Percentiles rank a stretch among this genome's conserved stretches.
Conservation (phyloP, 805 yeast genomes). For the Spathaspora boniae region DNA sequence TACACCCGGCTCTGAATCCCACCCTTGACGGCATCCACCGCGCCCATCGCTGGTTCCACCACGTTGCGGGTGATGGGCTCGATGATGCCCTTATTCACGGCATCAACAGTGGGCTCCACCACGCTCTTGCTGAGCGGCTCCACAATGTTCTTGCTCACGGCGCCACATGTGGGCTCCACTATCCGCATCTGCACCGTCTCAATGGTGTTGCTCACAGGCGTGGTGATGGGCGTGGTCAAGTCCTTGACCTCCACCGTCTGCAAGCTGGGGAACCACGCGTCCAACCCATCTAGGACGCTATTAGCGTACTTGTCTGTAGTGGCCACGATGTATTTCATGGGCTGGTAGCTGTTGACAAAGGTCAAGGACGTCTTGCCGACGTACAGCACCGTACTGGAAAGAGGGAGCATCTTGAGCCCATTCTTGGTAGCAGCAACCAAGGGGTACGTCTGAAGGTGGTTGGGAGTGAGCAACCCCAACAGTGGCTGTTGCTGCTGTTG, state of each 20-base stretch:
- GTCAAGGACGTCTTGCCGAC: slow-evolving; percentile 26
- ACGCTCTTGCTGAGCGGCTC: too few relatives aligned
- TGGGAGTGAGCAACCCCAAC: slow-evolving; percentile 6
- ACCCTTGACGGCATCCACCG: slow-evolving; percentile 46
- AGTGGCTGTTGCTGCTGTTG: background rate
- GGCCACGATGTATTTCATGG: slow-evolving; percentile 43
- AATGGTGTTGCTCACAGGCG: slow-evolving; percentile 46
- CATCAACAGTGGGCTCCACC: too few relatives aligned
- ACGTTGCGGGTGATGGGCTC: slow-evolving; percentile 17
- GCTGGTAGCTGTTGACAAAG: slow-evolving; percentile 21
- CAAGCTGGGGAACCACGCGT: slow-evolving; percentile 54
- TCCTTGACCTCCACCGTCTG: slow-evolving; percentile 52
- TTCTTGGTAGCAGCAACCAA: slow-evolving; percentile 41
- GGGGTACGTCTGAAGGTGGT: slow-evolving; percentile 47
- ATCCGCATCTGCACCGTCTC: slow-evolving; percentile 12
- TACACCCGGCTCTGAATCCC: slow-evolving; percentile 44
- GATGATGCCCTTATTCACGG: slow-evolving; percentile 7
- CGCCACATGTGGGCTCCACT: slow-evolving; percentile 7
- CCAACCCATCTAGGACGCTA: slow-evolving; percentile 52
- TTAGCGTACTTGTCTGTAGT: slow-evolving; percentile 55
- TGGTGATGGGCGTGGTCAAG: slow-evolving; percentile 44
- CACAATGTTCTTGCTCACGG: too few relatives aligned
- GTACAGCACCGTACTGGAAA: slow-evolving; percentile 29
- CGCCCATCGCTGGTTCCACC: slow-evolving; percentile 47
- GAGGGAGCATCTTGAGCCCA: slow-evolving; percentile 30